phyloP scores from a whole-genome alignment of 768 basidiomycete species.

The Agrocybe praecox region DNA sequence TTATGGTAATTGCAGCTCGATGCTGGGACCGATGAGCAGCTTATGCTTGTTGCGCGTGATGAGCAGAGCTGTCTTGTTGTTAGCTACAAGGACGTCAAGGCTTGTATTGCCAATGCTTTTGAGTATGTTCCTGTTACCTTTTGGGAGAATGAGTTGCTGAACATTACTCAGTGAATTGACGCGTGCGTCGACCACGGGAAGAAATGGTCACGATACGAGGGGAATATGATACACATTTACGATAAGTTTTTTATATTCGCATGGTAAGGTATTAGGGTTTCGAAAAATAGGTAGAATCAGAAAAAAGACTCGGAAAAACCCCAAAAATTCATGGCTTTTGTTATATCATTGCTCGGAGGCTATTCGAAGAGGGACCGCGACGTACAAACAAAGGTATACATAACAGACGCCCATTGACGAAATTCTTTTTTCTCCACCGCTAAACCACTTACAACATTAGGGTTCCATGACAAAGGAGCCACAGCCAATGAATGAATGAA shows the following conservation, averaged over 20 bases:
- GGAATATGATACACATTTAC: slow-evolving; percentile 7
- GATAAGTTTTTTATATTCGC: background rate
- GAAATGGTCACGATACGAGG: slow-evolving; percentile 13
- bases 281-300: slow-evolving; percentile 71
- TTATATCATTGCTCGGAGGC: background rate
- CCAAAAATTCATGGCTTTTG: slow-evolving; percentile 32
- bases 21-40: slow-evolving; percentile 87
- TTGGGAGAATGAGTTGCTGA: background rate
- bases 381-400: background rate
- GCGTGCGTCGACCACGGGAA: slow-evolving; percentile 28
- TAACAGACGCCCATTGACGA: no score
- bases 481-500: background rate
- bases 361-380: background rate
- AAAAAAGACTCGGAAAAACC: slow-evolving; percentile 65
- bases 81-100: slow-evolving; percentile 88
- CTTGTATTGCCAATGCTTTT: slow-evolving; percentile 83
- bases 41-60: slow-evolving; percentile 94
- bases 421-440: no score
- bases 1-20: slow-evolving; percentile 72
- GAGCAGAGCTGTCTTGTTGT: slow-evolving; percentile 96
- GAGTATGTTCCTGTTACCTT: slow-evolving; percentile 48
- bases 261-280: slow-evolving; percentile 5
- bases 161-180: slow-evolving; percentile 47
- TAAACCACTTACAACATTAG: no score
- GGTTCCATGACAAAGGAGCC: background rate